Conservation (phyloP, 495 filamentous ascomycete genomes). For the Podospora tetraspora region DNA sequence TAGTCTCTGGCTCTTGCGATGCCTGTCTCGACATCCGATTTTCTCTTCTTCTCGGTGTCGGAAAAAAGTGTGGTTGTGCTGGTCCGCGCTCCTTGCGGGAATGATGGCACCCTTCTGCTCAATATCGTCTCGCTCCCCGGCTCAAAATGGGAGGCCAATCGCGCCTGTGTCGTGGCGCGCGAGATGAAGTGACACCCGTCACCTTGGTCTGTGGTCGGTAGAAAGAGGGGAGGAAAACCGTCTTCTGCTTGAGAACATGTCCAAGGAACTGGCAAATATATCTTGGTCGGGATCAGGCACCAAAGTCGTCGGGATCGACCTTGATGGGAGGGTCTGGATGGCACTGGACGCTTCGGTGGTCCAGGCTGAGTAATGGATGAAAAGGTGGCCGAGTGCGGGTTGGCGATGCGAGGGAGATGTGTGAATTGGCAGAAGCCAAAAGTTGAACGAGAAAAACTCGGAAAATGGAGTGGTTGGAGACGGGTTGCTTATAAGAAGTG, state of each 20-base stretch:
- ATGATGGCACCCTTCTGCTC: constrained; percentile 11
- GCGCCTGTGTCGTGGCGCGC: constrained; percentile 47
- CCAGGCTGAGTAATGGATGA: constrained; percentile 26
- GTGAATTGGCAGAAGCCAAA: constrained; percentile 24
- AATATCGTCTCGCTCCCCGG: constrained; percentile 18
- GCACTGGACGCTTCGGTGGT: constrained; percentile 27
- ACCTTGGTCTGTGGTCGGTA: constrained; percentile 54
- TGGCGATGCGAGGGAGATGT: constrained; percentile 14
- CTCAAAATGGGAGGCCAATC: constrained; percentile 21
- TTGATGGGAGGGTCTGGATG: constrained; percentile 27
- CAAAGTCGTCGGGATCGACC: constrained; percentile 29
- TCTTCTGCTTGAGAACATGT: constrained; percentile 50
- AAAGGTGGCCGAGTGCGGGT: constrained; percentile 19
- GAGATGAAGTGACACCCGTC: constrained; percentile 44
- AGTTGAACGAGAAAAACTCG: constrained; percentile 15
- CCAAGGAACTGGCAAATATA: constrained; percentile 37
- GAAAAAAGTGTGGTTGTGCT: constrained; percentile 9
- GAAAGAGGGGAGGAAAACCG: constrained; percentile 46
- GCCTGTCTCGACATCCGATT: constrained; percentile 28
- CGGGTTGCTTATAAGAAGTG: constrained; percentile 22
- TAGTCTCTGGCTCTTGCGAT: constrained; percentile 35
- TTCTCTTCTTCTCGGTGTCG: constrained; percentile 14
- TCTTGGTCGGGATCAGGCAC: constrained; percentile 30
- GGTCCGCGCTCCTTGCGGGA: constrained; percentile 22
- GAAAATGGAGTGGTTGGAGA: constrained; percentile 16